Base-by-base conservation (phyloP, 2,329 filamentous ascomycete species). In the Harringtonia aguacate region DNA sequence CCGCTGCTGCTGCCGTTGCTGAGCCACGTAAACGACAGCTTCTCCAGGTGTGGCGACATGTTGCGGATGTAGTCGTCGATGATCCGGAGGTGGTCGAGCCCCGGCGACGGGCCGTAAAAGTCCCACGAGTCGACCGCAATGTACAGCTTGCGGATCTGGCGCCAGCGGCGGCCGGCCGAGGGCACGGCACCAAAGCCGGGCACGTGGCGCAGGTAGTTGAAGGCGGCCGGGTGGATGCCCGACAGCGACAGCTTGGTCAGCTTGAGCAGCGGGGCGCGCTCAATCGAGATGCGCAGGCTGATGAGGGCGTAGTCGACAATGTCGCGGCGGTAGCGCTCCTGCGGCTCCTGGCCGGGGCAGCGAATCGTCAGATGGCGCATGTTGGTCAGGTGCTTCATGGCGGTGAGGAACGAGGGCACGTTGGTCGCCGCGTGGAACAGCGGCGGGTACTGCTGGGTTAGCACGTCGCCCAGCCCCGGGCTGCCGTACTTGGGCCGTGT, bases 371-470 rank as follows among this genome's bases (percentile, higher is more conserved):
- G 69, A 58, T 90, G 84, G 37, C 76, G 70, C 54, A 95, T 67
- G 53, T 81, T 83, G 46, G 76, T 66, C 55, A 94, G 61, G 49
- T 79, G 68, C 30, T 73, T 74, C 57, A 94, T 70, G 39, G 84
- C 84, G 50, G 79, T 73, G 53, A 90, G 80, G 65, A 95, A 94
- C 33, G 85, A 84, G 6, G 84, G 77, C 8, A 94, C 82, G 57
- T 95, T 92, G 48, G 86, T 90, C 8, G 88, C 85, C 8, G 87
- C 85, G 57, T 95, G 88, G 64, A 94, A 94, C 3, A 94, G 67
- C 7, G 88, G 86, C 42, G 86, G 86, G 56, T 94, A 94, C 63
- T 94, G 87, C 58, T 86, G 79, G 14, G 86, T 85, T 48, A 94
- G 71, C 46, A 94, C 73, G 57, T 90, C 83, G 48, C 81, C 87